A percentile compares a stretch with the other conserved stretches of the same genome.
Evolutionary conservation across 2,329 filamentous ascomycete genomes (phyloP).

Genomic region (Calonectria henricotiae): DNA sequence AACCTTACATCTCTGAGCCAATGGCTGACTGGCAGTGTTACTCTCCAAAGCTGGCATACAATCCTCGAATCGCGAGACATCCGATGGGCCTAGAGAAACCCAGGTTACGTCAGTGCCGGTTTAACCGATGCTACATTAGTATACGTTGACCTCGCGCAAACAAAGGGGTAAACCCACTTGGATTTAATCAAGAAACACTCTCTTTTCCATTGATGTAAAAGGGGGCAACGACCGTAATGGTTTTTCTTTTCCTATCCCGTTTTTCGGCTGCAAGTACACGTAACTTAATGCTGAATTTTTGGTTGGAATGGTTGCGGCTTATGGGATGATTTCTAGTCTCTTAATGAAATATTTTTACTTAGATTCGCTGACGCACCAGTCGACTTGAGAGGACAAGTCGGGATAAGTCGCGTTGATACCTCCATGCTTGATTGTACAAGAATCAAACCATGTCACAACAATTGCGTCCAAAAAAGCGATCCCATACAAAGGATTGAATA

Average conservation of each 20-base stretch:
- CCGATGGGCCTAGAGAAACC: not conserved
- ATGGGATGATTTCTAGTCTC: not conserved
- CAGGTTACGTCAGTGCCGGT: not conserved
- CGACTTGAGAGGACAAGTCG: not conserved
- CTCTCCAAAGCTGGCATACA: not conserved
- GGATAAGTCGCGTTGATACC: not conserved
- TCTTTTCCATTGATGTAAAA: not conserved
- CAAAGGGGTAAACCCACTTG: not conserved
- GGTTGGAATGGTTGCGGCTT: not conserved
- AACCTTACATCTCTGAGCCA: constrained; percentile 1
- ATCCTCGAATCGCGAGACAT: not conserved
- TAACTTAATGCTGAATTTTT: not conserved
- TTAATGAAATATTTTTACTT: not conserved
- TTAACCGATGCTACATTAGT: constrained; percentile 8
- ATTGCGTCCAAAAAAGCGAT: too few relatives aligned
- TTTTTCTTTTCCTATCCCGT: too few relatives aligned
- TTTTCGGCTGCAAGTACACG: too few relatives aligned
- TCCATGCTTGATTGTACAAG: not conserved
- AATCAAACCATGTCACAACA: too few relatives aligned
- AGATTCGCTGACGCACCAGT: not conserved
- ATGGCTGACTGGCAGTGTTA: not conserved
- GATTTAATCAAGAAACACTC: not conserved
- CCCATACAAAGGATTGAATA: too few relatives aligned
- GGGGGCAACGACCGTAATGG: too few relatives aligned
- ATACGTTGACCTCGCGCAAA: not conserved